Evolutionary conservation across 140 eudicot species (phyloP).

Genomic region (Senecio squalidus): DNA sequence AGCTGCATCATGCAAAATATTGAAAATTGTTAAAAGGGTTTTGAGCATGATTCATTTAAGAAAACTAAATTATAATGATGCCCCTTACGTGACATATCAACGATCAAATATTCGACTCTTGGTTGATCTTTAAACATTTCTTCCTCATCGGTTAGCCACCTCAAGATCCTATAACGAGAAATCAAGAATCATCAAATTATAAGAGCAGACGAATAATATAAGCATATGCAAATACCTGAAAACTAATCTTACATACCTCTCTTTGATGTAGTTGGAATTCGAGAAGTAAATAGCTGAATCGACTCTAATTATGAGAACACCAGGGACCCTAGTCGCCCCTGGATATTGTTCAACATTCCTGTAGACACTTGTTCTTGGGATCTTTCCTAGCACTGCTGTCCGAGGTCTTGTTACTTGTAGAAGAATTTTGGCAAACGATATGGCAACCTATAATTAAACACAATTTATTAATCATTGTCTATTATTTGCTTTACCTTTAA

Average conservation of each 20-base stretch:
- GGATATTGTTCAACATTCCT: slow-evolving; percentile 69
- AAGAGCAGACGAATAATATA: no score
- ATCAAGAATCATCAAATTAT: neutral
- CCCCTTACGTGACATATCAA: slow-evolving; percentile 76
- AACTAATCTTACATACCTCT: no score
- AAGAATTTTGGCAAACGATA: slow-evolving; percentile 72
- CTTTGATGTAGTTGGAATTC: slow-evolving; percentile 66
- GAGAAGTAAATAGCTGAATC: slow-evolving; percentile 85
- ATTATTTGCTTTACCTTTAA: no score
- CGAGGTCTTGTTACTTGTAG: slow-evolving; percentile 79
- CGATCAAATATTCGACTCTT: slow-evolving; percentile 41
- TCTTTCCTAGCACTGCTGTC: slow-evolving; percentile 60
- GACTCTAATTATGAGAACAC: slow-evolving; percentile 60
- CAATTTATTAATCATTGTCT: neutral
- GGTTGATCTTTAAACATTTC: slow-evolving; percentile 44
- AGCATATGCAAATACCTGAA: no score
- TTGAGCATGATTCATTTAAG: no score
- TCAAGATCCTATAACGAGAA: slow-evolving; percentile 48
- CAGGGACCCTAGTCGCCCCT: slow-evolving; percentile 55
- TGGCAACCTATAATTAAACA: slow-evolving; percentile 36
- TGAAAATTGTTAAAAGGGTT: no score
- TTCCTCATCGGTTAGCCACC: slow-evolving; percentile 67
- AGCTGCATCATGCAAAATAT: slow-evolving; percentile 46
- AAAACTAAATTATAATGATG: no score
- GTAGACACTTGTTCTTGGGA: slow-evolving; percentile 62